A percentile compares a stretch with the other conserved stretches of the same genome.
phyloP scores from a whole-genome alignment of 2,329 filamentous ascomycete species.

The Gremmenia infestans region DNA sequence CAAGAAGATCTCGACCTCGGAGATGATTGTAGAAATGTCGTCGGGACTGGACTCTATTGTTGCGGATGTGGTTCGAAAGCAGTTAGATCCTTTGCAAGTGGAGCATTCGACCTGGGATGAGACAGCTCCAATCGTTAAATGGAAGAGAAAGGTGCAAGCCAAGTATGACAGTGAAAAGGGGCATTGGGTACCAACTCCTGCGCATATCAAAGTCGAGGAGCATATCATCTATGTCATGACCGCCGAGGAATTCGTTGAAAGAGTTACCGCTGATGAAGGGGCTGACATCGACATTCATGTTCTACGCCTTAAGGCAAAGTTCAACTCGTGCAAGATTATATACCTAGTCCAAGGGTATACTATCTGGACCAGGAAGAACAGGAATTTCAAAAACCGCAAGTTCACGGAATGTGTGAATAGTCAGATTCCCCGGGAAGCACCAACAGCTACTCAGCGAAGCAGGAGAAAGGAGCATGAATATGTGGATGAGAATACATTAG shows the following conservation, averaged over 20 bases:
- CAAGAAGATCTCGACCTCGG: constrained; percentile 66
- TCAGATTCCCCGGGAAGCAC: constrained; percentile 36
- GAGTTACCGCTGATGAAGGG: constrained; percentile 44
- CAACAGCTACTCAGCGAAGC: constrained; percentile 20
- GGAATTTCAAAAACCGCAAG: constrained; percentile 60
- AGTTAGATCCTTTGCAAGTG: constrained; percentile 49
- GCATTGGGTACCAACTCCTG: constrained; percentile 44
- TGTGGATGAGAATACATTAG: constrained; percentile 63
- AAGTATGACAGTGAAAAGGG: constrained; percentile 42
- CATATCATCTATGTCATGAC: constrained; percentile 53
- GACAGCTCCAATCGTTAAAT: constrained; percentile 45
- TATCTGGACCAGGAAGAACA: constrained; percentile 64
- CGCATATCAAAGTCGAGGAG: constrained; percentile 40
- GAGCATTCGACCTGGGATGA: constrained; percentile 42
- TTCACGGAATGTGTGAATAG: constrained; percentile 61
- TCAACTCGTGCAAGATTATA: constrained; percentile 51
- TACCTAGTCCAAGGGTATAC: constrained; percentile 69
- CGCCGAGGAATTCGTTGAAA: constrained; percentile 61
- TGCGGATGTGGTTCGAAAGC: constrained; percentile 41
- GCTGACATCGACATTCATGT: constrained; percentile 56
- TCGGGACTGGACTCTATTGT: constrained; percentile 45
- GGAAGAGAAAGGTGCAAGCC: constrained; percentile 47
- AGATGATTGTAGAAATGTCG: constrained; percentile 74
- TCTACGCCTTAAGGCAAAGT: constrained; percentile 46
- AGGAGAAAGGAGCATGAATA: constrained; percentile 43